These are phyloP conservation scores for Solanum sitiens DNA, from an alignment of 257 asterid genomes.

Conservation along the genomic window DNA sequence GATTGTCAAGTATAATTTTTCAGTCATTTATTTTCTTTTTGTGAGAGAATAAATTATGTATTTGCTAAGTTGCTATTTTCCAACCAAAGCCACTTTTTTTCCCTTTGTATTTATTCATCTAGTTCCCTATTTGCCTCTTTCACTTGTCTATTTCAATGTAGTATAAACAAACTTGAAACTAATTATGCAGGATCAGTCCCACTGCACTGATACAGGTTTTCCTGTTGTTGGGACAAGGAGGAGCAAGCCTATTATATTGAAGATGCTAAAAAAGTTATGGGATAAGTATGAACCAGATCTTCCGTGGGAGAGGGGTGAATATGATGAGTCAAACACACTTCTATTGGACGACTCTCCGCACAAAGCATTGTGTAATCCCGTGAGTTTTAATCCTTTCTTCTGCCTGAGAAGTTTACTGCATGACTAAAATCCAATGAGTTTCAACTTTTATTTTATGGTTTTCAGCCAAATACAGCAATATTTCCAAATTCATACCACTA, in stretches of 20 bases:
- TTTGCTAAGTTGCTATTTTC: background rate
- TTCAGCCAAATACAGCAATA: slow-evolving; percentile 64
- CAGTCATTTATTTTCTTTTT: background rate
- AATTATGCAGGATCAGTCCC: slow-evolving; percentile 67
- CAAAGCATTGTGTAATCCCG: slow-evolving; percentile 76
- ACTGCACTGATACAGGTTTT: slow-evolving; percentile 51
- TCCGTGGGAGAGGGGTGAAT: slow-evolving; percentile 78
- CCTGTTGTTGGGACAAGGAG: slow-evolving; percentile 40
- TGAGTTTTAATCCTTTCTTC: slow-evolving; percentile 24
- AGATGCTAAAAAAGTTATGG: slow-evolving; percentile 74
- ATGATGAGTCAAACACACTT: slow-evolving; percentile 71
- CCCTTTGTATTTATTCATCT: background rate
- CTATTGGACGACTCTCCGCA: slow-evolving; percentile 79
- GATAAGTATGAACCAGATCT: slow-evolving; percentile 49
- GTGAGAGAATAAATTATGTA: background rate
- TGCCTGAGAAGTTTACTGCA: slow-evolving; percentile 10
- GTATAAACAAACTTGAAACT: background rate
- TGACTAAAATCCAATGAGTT: slow-evolving; percentile 44
- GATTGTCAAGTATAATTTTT: background rate
- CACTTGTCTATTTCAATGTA: background rate
- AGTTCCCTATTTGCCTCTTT: background rate
- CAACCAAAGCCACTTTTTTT: background rate
- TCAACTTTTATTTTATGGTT: background rate
- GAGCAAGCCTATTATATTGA: slow-evolving; percentile 60
- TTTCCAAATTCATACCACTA: slow-evolving; percentile 51